These are phyloP conservation scores for Litchi chinensis DNA, from an alignment of 345 rosid species.

Conservation along the genomic window DNA sequence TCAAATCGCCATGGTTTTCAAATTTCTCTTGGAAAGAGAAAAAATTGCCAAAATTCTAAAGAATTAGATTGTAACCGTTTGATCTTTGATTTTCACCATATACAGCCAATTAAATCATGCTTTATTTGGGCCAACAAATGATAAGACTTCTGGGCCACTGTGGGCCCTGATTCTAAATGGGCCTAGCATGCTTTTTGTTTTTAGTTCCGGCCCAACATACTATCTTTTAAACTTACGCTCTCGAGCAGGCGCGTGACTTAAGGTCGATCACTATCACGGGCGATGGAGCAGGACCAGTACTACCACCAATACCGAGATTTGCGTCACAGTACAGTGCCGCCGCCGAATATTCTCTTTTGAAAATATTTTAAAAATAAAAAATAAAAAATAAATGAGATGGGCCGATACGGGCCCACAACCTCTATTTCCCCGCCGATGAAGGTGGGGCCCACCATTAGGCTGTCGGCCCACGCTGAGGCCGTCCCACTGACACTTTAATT, in stretches of 20 bases:
- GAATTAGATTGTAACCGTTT: background rate
- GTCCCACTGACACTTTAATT: constrained; percentile 23
- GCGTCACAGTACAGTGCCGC: constrained; percentile 35
- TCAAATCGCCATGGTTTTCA: background rate
- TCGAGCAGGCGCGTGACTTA: constrained; percentile 8
- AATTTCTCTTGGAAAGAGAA: background rate
- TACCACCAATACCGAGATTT: constrained; percentile 23
- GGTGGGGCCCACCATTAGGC: constrained; percentile 31
- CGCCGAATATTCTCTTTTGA: constrained; percentile 45
- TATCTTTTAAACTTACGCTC: background rate
- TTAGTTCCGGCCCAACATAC: background rate
- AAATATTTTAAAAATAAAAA: background rate
- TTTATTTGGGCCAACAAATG: too few species aligned
- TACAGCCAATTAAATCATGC: too few species aligned
- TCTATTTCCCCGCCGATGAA: constrained; percentile 37
- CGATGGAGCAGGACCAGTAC: background rate
- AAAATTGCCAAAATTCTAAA: background rate
- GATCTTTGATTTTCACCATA: too few species aligned
- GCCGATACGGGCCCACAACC: constrained; percentile 17
- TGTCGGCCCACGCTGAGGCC: constrained; percentile 57
- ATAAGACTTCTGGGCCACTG: too few species aligned
- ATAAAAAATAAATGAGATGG: background rate
- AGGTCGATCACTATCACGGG: background rate
- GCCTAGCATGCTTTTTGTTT: background rate
- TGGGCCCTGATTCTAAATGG: background rate